Evolutionary conservation across 495 filamentous ascomycete species (phyloP).

Genomic region (Trypethelium eluteriae): DNA sequence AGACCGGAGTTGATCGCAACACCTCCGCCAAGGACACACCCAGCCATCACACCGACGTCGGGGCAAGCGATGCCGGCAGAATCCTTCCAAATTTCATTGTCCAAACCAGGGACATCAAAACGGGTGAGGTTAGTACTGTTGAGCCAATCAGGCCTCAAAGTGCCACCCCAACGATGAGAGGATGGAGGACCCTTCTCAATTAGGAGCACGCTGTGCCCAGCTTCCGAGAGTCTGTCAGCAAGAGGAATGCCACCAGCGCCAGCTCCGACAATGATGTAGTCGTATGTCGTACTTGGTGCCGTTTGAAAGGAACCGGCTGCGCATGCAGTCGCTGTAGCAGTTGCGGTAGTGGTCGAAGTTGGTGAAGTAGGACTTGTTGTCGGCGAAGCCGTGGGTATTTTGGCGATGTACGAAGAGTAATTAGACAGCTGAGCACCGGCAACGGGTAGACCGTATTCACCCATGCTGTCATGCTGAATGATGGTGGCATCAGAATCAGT

Average conservation of each 20-base stretch:
- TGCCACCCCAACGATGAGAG: slow-evolving; percentile 52
- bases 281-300: slow-evolving; percentile 46
- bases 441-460: background rate
- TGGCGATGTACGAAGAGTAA: background rate
- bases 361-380: slow-evolving; percentile 38
- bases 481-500: slow-evolving; percentile 1
- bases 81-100: slow-evolving; percentile 60
- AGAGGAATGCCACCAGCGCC: slow-evolving; percentile 60
- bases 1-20: slow-evolving; percentile 65
- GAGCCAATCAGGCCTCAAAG: slow-evolving; percentile 54
- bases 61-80: slow-evolving; percentile 57
- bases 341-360: slow-evolving; percentile 14
- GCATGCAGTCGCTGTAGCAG: slow-evolving; percentile 39
- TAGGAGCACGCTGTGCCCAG: slow-evolving; percentile 57
- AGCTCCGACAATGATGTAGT: slow-evolving; percentile 61
- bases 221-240: slow-evolving; percentile 55
- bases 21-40: slow-evolving; percentile 69
- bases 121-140: slow-evolving; percentile 59
- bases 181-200: slow-evolving; percentile 59
- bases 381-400: slow-evolving; percentile 23
- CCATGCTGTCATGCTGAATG: background rate
- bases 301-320: slow-evolving; percentile 22
- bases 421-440: background rate
- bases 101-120: slow-evolving; percentile 74
- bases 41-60: slow-evolving; percentile 65